Conservation (phyloP, 169 alveolate species). For the Cardiosporidium cionae region DNA sequence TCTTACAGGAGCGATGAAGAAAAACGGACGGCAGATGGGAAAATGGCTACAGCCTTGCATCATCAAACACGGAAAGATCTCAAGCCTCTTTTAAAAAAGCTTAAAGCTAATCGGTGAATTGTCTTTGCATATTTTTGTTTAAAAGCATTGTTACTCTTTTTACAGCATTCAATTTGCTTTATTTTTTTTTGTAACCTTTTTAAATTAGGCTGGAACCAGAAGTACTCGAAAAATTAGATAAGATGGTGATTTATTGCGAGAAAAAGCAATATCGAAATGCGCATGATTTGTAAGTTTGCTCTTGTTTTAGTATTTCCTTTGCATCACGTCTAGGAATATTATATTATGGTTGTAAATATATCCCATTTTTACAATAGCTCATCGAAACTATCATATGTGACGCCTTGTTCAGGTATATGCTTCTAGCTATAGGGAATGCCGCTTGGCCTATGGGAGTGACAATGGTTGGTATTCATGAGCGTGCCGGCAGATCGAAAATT, state of each 20-base stretch:
- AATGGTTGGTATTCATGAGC: constrained; percentile 89
- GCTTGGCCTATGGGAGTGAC: constrained; percentile 91
- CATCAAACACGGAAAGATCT: constrained; percentile 32
- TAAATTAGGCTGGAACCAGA: constrained; percentile 32
- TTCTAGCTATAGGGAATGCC: constrained; percentile 83
- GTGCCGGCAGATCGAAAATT: constrained; percentile 80
- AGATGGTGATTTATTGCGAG: constrained; percentile 61
- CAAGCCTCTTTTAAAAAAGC: constrained; percentile 10
- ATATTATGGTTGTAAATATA: too few species aligned
- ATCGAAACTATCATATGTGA: background rate
- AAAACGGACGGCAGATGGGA: constrained; percentile 16
- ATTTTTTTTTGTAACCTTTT: background rate
- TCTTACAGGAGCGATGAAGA: constrained; percentile 19
- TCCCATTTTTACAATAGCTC: too few species aligned
- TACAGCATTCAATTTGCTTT: too few species aligned
- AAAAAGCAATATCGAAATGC: constrained; percentile 74
- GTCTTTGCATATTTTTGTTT: too few species aligned
- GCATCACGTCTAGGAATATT: too few species aligned
- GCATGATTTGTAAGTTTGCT: constrained; percentile 52
- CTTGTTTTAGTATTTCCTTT: background rate
- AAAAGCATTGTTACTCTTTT: too few species aligned
- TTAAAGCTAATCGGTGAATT: constrained; percentile 8
- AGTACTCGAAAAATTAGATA: constrained; percentile 40
- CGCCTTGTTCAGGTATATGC: constrained; percentile 60
- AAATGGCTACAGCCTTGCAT: background rate